Base-by-base conservation (phyloP, 306 rosid genomes). In the Trifolium dubium region DNA sequence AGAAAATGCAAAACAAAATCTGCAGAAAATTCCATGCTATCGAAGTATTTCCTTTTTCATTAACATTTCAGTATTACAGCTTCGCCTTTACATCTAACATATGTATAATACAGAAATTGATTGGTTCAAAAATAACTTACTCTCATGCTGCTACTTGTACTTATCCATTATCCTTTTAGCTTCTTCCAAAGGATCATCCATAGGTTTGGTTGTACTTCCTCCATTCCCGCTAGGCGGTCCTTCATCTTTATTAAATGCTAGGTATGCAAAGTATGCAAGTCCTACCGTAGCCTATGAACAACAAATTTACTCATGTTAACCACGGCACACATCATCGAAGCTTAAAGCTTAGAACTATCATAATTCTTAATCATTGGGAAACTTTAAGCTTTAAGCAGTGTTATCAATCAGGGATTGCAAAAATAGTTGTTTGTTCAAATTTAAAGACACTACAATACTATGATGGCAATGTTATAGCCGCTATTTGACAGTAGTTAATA, bases 141-240 rank as follows among this genome's bases (percentile, higher is more conserved):
- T 62, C 68, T 29, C 51, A 34, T 54, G 49, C 13, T 39, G 53
- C 80, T 88, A 94, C 87, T 91, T 89, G 84, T 94, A 94, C 89
- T 94, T 94, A 8, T 94, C 97, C 98, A 94, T 94, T 78, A 94
- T 94, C 85, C 81, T 91, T 73, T 82, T 78, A 35, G 98, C 98
- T 79, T 91, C 97, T 83, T 94, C 97, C n/a, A 85, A 83, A 37
- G 90, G 86, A 64, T 94, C 97, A 1, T 87, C 96, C 44, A 85
- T 75, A 6, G 91, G 69, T 28, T 9, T 63, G n/a, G 72, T 30
- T 1, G 84, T 53, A 58, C 81, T 71, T 58, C 79, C 91, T 55
- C 79, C 79, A 4, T 83, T 75, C 3, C 69, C 80, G 4, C 71
- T 81, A 53, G 90, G 85, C 11, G 63, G 63, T 10, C 95, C 90